Conservation (phyloP, 495 filamentous ascomycete species). For the Achaetomiella virescens region DNA sequence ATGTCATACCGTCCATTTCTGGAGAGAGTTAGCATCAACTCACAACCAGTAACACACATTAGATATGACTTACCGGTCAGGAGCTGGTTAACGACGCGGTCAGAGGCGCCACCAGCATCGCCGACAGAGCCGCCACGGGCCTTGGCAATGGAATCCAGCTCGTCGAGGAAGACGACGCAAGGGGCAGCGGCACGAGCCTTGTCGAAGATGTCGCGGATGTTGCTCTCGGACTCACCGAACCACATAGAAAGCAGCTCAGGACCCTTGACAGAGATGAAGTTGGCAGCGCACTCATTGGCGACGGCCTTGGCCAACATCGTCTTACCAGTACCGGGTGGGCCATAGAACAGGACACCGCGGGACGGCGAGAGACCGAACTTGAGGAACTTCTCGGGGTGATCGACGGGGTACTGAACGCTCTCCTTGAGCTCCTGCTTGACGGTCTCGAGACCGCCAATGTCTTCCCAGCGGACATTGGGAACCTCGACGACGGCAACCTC, state of each 20-base stretch:
- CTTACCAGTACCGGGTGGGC: conserved; percentile 99
- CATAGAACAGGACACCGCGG: conserved; percentile 97
- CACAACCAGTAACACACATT: background rate
- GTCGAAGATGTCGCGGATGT: conserved; percentile 99
- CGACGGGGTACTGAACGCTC: conserved; percentile 97
- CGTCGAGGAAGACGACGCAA: conserved; percentile 98
- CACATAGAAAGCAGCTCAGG: conserved; percentile 98
- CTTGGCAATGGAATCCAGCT: conserved; percentile 98
- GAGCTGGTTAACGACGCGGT: conserved; percentile 99
- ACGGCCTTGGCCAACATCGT: conserved; percentile 98
- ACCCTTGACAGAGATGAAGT: conserved; percentile 99
- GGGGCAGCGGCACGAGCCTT: conserved; percentile 97
- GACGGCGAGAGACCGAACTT: conserved; percentile 98
- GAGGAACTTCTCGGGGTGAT: conserved; percentile 99
- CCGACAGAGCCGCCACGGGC: conserved; percentile 95
- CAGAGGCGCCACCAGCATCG: conserved; percentile 95
- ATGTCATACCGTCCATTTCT: conserved; percentile 99
- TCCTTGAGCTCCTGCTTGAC: conserved; percentile 99
- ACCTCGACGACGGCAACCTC: conserved; percentile 99
- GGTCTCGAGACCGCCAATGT: conserved; percentile 95
- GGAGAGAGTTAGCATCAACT: conserved; percentile 38
- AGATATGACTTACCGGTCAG: conserved; percentile 70
- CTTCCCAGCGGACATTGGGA: conserved; percentile 98
- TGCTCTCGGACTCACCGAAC: conserved; percentile 99
- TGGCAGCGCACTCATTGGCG: conserved; percentile 97